Evolutionary conservation across 2,329 filamentous ascomycete genomes (phyloP), one percentile per base, ranked within the genome.

Genomic region (Sporothrix brunneoviolacea): DNA sequence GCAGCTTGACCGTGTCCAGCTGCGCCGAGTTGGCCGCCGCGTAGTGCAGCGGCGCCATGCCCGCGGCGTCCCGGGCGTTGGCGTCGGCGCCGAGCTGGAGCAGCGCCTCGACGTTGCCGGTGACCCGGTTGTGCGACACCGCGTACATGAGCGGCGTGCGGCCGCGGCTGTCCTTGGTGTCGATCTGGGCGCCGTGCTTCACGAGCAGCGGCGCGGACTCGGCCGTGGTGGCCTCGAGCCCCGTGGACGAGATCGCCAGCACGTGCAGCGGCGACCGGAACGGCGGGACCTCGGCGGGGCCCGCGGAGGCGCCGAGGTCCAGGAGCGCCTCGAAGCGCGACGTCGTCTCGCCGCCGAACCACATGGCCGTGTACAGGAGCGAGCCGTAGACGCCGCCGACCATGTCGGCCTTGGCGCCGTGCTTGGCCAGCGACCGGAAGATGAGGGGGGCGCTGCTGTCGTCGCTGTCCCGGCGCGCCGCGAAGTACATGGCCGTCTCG

Each of bases 71-170:
- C 5, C 13, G 27, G 13, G 30, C 8, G 32, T 45, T 48, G 2
- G 45, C 33, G 37, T 54, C 50, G 8, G 54, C 54, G 3, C 49
- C 49, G 22, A 33, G 28, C 16, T 51, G 35, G 13, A 58, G 10
- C 4, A 58, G 53, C 19, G 42, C 19, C 5, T 9, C 4, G 24
- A 48, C 19, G 22, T 30, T 32, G 8, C 15, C 16, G 13, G 30
- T 30, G 3, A 13, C 19, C 3, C 30, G 38, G n/a, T 8, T 5
- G 28, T 47, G 32, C 24, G 38, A 30, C 12, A 51, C 42, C 6
- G 48, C 46, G 12, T 52, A 50, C 35, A 55, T 47, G 8, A 58
- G 49, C 13, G 54, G 42, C 7, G 51, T 55, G 15, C 54, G 50
- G 30, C 52, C 37, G 24, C 42, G 39, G 12, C 33, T 37, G 48